These are phyloP conservation scores for Pythium apleroticum DNA, from an alignment of 352 stramenopile genomes.

Conservation along the genomic window DNA sequence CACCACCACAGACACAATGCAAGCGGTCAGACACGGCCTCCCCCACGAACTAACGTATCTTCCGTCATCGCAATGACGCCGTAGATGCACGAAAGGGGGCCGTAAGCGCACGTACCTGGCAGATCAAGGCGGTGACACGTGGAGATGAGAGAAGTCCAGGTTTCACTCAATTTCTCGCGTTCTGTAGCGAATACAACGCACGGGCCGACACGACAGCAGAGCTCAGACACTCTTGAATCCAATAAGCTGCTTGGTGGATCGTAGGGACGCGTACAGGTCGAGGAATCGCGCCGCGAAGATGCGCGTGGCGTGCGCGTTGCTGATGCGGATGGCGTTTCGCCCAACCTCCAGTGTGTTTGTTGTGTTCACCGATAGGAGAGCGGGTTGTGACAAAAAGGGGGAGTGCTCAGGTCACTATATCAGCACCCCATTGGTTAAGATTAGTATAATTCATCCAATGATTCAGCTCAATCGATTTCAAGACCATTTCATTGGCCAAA, in stretches of 20 bases:
- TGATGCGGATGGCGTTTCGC: constrained; percentile 34
- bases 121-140: background rate
- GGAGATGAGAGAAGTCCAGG: background rate
- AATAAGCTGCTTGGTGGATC: background rate
- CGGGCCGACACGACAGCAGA: background rate
- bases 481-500: constrained; percentile 10
- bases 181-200: background rate
- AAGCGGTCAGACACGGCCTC: background rate
- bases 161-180: constrained; percentile 7
- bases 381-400: constrained; percentile 26
- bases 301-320: background rate
- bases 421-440: constrained; percentile 18
- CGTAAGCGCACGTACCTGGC: constrained; percentile 1
- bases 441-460: constrained; percentile 12
- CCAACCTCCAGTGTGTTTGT: constrained; percentile 27
- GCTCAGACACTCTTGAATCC: background rate
- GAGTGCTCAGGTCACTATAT: background rate
- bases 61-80: background rate
- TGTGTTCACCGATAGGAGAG: constrained; percentile 22
- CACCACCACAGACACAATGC: constrained; percentile 1
- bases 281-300: constrained; percentile 21
- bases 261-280: background rate
- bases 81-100: background rate
- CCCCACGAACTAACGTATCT: background rate
- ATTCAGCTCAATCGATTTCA: background rate